These are phyloP conservation scores for Pezicula neosporulosa DNA, from an alignment of 2,329 filamentous ascomycete genomes.

Conservation along the genomic window DNA sequence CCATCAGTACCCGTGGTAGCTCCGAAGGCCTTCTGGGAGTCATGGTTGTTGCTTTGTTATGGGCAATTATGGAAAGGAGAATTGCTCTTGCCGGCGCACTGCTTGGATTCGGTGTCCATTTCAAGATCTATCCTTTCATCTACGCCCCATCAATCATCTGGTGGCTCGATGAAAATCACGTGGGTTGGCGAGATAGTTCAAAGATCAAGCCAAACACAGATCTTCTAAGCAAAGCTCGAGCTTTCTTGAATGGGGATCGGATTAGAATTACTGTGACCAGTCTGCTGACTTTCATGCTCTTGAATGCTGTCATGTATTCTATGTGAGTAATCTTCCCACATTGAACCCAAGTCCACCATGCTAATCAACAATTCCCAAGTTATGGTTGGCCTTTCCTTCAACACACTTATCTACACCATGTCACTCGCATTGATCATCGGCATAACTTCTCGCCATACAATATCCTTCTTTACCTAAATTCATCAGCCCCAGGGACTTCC, in stretches of 20 bases:
- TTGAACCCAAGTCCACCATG: background rate
- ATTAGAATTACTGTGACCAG: constrained; percentile 60
- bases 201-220: constrained; percentile 21
- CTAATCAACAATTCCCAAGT: constrained; percentile 32
- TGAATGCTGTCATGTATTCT: constrained; percentile 78
- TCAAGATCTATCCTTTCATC: constrained; percentile 98
- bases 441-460: constrained; percentile 99
- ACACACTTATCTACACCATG: constrained; percentile 90
- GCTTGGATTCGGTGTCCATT: constrained; percentile 83
- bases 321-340: constrained; percentile 47
- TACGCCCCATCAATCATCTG: constrained; percentile 80
- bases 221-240: constrained; percentile 19
- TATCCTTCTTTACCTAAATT: constrained; percentile 81
- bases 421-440: constrained; percentile 89
- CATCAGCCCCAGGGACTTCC: constrained; percentile 47
- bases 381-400: constrained; percentile 80
- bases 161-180: constrained; percentile 66
- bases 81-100: constrained; percentile 67
- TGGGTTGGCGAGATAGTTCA: constrained; percentile 21
- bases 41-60: constrained; percentile 77
- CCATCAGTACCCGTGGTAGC: constrained; percentile 92
- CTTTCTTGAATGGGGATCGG: constrained; percentile 52
- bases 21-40: constrained; percentile 88
- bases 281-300: constrained; percentile 64
- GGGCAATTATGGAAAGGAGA: constrained; percentile 68